Evolutionary conservation across 2,329 filamentous ascomycete species (phyloP).

Genomic region (Neofusicoccum umdonicola): DNA sequence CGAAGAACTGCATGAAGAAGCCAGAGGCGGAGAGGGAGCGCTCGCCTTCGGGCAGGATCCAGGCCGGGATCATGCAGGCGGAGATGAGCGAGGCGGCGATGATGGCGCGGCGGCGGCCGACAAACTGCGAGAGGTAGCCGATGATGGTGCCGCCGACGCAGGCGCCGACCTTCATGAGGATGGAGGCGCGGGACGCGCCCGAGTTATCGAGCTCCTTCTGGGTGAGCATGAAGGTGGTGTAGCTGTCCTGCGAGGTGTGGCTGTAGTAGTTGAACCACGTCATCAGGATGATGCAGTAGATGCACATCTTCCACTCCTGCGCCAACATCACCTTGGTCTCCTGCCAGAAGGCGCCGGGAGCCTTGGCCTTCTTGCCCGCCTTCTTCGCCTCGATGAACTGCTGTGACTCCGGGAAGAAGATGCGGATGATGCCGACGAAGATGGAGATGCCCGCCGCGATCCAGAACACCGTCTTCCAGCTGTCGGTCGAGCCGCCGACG

Average conservation of each 20-base stretch:
- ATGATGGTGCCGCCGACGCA: slow-evolving; percentile 71
- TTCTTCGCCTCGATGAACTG: slow-evolving; percentile 72
- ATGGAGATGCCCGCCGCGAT: slow-evolving; percentile 67
- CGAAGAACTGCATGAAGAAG: slow-evolving; percentile 64
- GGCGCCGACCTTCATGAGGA: slow-evolving; percentile 76
- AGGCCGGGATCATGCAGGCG: slow-evolving; percentile 64
- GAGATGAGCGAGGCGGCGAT: slow-evolving; percentile 60
- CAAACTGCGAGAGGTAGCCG: slow-evolving; percentile 72
- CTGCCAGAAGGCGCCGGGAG: slow-evolving; percentile 59
- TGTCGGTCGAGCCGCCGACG: slow-evolving; percentile 61
- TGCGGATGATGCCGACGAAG: slow-evolving; percentile 64
- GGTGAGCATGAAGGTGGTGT: slow-evolving; percentile 75
- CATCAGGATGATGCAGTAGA: slow-evolving; percentile 78
- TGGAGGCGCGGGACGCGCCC: slow-evolving; percentile 69
- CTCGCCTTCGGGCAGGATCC: slow-evolving; percentile 65
- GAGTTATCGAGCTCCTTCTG: slow-evolving; percentile 67
- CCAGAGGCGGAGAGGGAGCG: slow-evolving; percentile 60
- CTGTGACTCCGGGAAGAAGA: slow-evolving; percentile 69
- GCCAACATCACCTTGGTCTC: slow-evolving; percentile 67
- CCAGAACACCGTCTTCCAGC: slow-evolving; percentile 77
- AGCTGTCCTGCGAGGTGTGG: slow-evolving; percentile 77
- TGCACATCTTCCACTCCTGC: slow-evolving; percentile 71
- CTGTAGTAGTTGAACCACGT: slow-evolving; percentile 65
- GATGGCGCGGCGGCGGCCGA: slow-evolving; percentile 70
- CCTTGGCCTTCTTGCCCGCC: slow-evolving; percentile 51